Evolutionary conservation across 768 basidiomycete species (phyloP).

Genomic region (Cubamyces sp.): DNA sequence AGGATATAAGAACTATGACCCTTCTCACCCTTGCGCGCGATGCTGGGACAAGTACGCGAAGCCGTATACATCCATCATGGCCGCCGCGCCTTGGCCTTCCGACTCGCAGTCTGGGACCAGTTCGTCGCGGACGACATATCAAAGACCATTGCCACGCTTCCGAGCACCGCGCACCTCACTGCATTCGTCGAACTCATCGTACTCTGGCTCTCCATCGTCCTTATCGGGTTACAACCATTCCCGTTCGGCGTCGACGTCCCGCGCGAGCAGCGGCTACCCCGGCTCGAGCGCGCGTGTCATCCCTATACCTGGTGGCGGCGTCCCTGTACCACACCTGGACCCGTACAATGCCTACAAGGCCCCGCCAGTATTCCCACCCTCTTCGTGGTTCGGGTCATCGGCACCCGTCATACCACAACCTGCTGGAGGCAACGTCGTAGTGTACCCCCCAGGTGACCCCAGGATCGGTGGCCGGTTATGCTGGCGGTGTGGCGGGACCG

Average conservation of each 20-base stretch:
- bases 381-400: conserved; percentile 5
- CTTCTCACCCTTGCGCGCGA: conserved; percentile 64
- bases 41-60: conserved; percentile 78
- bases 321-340: conserved; percentile 28
- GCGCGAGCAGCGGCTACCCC: conserved; percentile 17
- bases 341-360: conserved; percentile 7
- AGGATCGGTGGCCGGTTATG: conserved; percentile 70
- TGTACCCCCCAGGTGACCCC: conserved; percentile 68
- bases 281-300: conserved; percentile 25
- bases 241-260: conserved; percentile 22
- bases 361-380: conserved; percentile 14
- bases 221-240: neutral
- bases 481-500: conserved; percentile 66
- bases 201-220: conserved; percentile 1
- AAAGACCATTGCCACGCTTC: conserved; percentile 31
- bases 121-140: conserved; percentile 14
- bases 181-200: conserved; percentile 14
- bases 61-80: conserved; percentile 62
- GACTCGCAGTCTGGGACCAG: conserved; percentile 3
- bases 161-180: conserved; percentile 20
- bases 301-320: conserved; percentile 28
- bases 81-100: conserved; percentile 49
- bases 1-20: conserved; percentile 74
- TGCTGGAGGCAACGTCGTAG: conserved; percentile 29
- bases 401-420: conserved; percentile 12